Percentiles rank a stretch among this genome's conserved stretches.
Evolutionary conservation across 164 flowering plant species (phyloP).

Genomic region (Liquidambar formosana): DNA sequence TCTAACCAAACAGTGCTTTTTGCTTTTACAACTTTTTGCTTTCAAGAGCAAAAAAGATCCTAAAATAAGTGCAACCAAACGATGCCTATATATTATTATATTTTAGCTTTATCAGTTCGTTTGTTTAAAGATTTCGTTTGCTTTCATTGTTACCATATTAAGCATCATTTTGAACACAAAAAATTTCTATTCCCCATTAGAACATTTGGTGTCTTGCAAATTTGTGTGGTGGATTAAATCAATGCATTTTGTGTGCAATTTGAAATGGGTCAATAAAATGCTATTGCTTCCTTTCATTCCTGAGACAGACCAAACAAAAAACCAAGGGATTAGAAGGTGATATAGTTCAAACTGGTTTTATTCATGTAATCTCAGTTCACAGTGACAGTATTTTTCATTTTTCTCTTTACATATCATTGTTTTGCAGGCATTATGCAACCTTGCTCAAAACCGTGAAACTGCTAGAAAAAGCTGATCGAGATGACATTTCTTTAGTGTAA

Average conservation of each 20-base stretch:
- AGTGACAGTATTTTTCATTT: neutral
- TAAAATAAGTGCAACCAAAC: too few relatives aligned
- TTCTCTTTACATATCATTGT: neutral
- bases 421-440: slow-evolving; percentile 80
- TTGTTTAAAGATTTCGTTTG: too few relatives aligned
- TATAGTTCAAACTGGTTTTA: neutral
- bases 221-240: neutral
- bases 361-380: neutral
- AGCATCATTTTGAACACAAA: neutral
- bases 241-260: slow-evolving; percentile 39
- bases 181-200: too few relatives aligned
- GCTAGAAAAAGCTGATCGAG: slow-evolving; percentile 92
- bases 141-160: neutral
- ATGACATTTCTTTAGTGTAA: too few relatives aligned
- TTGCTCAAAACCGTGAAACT: slow-evolving; percentile 99
- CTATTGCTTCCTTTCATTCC: slow-evolving; percentile 63
- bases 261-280: slow-evolving; percentile 50
- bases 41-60: too few relatives aligned
- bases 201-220: too few relatives aligned
- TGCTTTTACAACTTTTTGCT: too few relatives aligned
- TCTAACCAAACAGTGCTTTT: too few relatives aligned
- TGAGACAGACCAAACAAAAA: slow-evolving; percentile 87
- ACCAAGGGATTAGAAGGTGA: slow-evolving; percentile 80
- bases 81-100: too few relatives aligned
- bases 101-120: too few relatives aligned